Conservation (phyloP, 2,329 filamentous ascomycete genomes). For the Zarea fungicola region DNA sequence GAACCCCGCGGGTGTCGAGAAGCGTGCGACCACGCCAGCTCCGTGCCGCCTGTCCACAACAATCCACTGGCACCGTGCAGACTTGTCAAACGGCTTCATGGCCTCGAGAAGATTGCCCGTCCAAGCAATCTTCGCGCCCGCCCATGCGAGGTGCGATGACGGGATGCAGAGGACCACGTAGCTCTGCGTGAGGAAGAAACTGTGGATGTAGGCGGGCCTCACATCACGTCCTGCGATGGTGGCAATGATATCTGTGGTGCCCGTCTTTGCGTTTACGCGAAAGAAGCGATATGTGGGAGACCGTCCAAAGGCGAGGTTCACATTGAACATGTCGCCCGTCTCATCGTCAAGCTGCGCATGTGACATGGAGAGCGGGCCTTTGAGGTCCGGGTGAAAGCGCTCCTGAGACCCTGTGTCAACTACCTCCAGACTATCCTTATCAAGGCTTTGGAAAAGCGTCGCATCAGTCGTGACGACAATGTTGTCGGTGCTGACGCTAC, state of each 20-base stretch:
- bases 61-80: constrained; percentile 57
- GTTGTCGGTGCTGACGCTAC: constrained; percentile 25
- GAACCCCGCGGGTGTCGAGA: constrained; percentile 59
- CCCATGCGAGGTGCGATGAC: constrained; percentile 49
- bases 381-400: constrained; percentile 57
- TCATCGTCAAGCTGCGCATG: constrained; percentile 62
- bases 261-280: constrained; percentile 51
- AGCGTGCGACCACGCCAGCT: constrained; percentile 58
- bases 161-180: constrained; percentile 67
- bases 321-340: constrained; percentile 70
- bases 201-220: constrained; percentile 63
- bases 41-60: constrained; percentile 59
- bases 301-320: constrained; percentile 57
- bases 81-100: constrained; percentile 52
- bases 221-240: constrained; percentile 41
- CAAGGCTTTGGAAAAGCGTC: constrained; percentile 50
- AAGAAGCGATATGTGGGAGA: constrained; percentile 59
- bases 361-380: constrained; percentile 57
- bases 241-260: constrained; percentile 61
- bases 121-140: constrained; percentile 53
- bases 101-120: constrained; percentile 59
- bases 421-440: constrained; percentile 63
- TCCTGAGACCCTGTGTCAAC: constrained; percentile 52
- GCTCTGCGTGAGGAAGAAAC: constrained; percentile 60
- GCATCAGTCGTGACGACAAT: constrained; percentile 38